Evolutionary conservation across 257 asterid species (phyloP), one percentile per base, ranked within the genome.

Genomic region (Gentiana dahurica): DNA sequence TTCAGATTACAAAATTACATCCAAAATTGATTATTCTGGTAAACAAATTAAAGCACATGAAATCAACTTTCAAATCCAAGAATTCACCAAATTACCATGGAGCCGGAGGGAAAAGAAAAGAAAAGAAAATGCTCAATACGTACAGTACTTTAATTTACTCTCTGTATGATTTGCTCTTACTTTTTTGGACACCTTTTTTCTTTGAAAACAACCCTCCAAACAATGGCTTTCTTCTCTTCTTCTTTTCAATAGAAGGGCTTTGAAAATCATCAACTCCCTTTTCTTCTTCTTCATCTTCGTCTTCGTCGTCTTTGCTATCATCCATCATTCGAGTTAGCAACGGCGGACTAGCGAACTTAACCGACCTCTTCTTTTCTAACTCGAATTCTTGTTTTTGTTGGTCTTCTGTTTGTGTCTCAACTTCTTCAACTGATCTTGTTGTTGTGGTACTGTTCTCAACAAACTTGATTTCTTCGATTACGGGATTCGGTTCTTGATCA

Each of bases 321-420:
- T 60, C 65, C 2, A 84, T 73, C 63, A 76, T 70, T 56, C 79
- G 73, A 12, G 81, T 73, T 3, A 82, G 74, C 71, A 72, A 6
- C 1, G 90, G 96, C 12, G 89, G 84, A 67, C 77, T 82, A 0
- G 94, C 96, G 62, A 88, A 88, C 69, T 82, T 88, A 50, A 88
- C 95, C 0, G 88, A 80, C 61, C 95, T 80, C 65, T 79, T 88
- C 72, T 75, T 85, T 51, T 88, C 61, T 10, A 61, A 66, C 50
- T 67, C 50, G 6, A 55, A 15, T 41, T 47, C 60, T 3, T 15
- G 53, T 12, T 15, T 49, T 12, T 11, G 7, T 15, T 47, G 62
- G 0, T 36, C 73, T 33, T 53, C 68, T 49, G 61, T 57, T 58
- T 51, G 58, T 8, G 55, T 68, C 39, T 68, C 59, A 41, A 45